These are phyloP conservation scores for Apiotrichum porosum DNA, from an alignment of 1,284 basidiomycete species.

Conservation along the genomic window DNA sequence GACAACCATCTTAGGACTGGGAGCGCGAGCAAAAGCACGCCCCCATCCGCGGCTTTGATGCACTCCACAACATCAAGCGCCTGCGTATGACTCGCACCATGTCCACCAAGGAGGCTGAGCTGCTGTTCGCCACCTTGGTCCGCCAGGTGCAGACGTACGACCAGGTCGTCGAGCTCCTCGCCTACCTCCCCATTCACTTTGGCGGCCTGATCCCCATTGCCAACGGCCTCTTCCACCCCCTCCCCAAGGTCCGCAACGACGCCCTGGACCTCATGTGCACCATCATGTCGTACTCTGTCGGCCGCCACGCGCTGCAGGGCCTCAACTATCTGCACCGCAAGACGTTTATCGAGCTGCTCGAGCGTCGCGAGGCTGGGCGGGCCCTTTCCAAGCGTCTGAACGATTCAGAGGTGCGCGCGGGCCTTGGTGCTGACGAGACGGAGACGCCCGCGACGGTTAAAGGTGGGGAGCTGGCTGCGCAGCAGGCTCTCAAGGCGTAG, in stretches of 20 bases:
- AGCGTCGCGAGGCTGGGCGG: slow-evolving; percentile 14
- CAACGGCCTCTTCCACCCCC: slow-evolving; percentile 85
- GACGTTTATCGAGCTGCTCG: slow-evolving; percentile 25
- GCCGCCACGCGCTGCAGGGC: slow-evolving; percentile 71
- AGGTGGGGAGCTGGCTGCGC: slow-evolving; percentile 8
- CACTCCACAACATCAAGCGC: slow-evolving; percentile 65
- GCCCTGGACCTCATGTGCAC: slow-evolving; percentile 79
- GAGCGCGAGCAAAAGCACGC: slow-evolving; percentile 50
- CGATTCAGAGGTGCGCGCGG: neutral
- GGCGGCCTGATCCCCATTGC: slow-evolving; percentile 81
- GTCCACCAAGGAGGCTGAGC: slow-evolving; percentile 60
- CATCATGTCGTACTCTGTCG: slow-evolving; percentile 71
- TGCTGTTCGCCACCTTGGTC: slow-evolving; percentile 69
- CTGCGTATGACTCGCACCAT: slow-evolving; percentile 62
- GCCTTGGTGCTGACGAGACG: neutral
- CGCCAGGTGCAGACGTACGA: slow-evolving; percentile 70
- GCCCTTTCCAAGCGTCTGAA: slow-evolving; percentile 1
- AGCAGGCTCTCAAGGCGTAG: slow-evolving; percentile 9
- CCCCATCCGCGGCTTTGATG: slow-evolving; percentile 62
- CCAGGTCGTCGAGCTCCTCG: slow-evolving; percentile 80
- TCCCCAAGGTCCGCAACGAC: slow-evolving; percentile 64
- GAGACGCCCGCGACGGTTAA: slow-evolving; percentile 6
- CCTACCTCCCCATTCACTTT: slow-evolving; percentile 67
- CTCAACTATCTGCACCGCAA: slow-evolving; percentile 85
- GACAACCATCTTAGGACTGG: slow-evolving; percentile 54